Base-by-base conservation (phyloP, 1,284 basidiomycete genomes). In the Sanghuangporus weigelae region DNA sequence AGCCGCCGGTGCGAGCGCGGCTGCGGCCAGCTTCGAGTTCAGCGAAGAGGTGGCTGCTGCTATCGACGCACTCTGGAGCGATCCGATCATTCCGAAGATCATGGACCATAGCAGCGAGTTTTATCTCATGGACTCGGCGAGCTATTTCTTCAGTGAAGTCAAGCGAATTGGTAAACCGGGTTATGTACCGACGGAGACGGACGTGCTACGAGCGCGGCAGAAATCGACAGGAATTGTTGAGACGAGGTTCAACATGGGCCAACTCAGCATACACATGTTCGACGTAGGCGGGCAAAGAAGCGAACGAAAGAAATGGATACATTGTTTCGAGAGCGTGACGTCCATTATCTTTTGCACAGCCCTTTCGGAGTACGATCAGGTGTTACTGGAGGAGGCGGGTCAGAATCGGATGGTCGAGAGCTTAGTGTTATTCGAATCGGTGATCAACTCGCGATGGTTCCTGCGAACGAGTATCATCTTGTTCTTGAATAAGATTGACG, bases 401-500 rank as follows among this genome's bases (percentile, higher is more conserved):
- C 74, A 96, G 89, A 98, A 98, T 74, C 91, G 95, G 26, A 98
- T 99, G 96, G 85, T 85, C 21, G 96, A 99, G 74, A 94, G 92
- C 0, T 81, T 99, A 0, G 86, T 95, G 6, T 82, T 99, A 10
- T 99, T 99, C 70, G 95, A 98, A 75, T 91, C 88, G 1, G 92
- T 99, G 42, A 95, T 98, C 80, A 98, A 98, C 77, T 95, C 94
- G n/a, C 80, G 94, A 55, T 98, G 96, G 96, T 99, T 99, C 81
- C 77, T 94, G 35, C 84, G 93, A 57, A 96, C 94, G 14, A 94
- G 92, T 0, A 92, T 98, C 65, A 96, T 98, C 69, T 75, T 98
- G 16, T 96, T 96, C 80, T 74, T 97, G 61, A 98, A 96, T 78
- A 97, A 97, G 82, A 96, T 96, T 62, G 95, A 97, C 71, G 89